A percentile compares a stretch with the other conserved stretches of the same genome.
Conservation (phyloP, 331 rosid genomes). For the Spiraea crenata region DNA sequence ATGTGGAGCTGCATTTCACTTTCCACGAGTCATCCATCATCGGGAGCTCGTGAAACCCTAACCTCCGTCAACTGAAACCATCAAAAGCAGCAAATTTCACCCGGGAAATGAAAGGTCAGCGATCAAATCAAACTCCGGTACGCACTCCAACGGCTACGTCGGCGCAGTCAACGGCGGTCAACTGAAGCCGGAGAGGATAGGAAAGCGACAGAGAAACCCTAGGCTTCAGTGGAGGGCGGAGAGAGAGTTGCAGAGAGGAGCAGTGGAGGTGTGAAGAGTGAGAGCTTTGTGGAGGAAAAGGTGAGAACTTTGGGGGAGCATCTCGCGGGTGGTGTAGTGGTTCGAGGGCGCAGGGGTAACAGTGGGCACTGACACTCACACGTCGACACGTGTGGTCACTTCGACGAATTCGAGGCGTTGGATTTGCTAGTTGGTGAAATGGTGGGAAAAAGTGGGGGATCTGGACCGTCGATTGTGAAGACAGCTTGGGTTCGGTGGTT, state of each 20-base stretch:
- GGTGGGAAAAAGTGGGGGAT: not conserved
- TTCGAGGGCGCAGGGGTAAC: constrained; percentile 38
- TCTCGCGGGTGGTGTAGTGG: constrained; percentile 29
- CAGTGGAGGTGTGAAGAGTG: constrained; percentile 6
- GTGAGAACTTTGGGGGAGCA: not conserved
- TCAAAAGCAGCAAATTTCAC: constrained; percentile 7
- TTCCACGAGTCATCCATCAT: constrained; percentile 47
- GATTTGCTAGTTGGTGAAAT: not conserved
- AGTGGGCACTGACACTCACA: constrained; percentile 34
- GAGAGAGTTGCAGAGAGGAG: constrained; percentile 1
- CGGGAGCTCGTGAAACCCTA: constrained; percentile 31
- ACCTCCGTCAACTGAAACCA: constrained; percentile 16
- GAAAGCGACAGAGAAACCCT: constrained; percentile 18
- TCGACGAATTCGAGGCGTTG: constrained; percentile 12
- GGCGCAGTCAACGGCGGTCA: not conserved
- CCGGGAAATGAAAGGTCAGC: constrained; percentile 3
- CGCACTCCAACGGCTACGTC: not conserved
- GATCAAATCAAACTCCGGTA: constrained; percentile 20
- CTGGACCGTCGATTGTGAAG: constrained; percentile 42
- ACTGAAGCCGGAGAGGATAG: not conserved
- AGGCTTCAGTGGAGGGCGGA: not conserved
- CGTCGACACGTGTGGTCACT: constrained; percentile 12
- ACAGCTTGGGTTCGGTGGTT: constrained; percentile 38
- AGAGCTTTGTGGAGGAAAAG: constrained; percentile 4
- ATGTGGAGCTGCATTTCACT: constrained; percentile 38